Conservation (phyloP, 164 flowering plant genomes). For the Berberis thunbergii region DNA sequence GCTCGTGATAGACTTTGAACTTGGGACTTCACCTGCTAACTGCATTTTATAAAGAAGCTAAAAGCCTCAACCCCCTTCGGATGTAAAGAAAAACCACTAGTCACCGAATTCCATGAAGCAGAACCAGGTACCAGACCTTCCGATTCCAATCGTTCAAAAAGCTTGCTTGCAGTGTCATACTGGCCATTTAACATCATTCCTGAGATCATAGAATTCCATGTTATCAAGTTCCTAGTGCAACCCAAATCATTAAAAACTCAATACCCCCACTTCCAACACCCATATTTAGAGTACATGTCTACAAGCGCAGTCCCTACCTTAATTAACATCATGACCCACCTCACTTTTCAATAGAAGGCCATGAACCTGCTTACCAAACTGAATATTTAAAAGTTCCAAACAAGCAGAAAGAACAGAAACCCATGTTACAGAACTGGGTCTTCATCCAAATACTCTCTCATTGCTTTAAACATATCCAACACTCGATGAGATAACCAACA, state of each 20-base stretch:
- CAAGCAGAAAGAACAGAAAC: conserved; percentile 62
- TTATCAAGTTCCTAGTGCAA: conserved; percentile 33
- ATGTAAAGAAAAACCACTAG: conserved; percentile 44
- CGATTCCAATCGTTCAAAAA: conserved; percentile 37
- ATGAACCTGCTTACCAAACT: conserved; percentile 55
- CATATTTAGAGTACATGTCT: conserved; percentile 68
- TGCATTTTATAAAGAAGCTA: conserved; percentile 47
- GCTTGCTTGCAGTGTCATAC: conserved; percentile 38
- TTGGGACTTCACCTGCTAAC: conserved; percentile 29
- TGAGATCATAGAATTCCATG: conserved; percentile 73
- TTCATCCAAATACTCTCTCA: conserved; percentile 24
- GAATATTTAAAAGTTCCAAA: conserved; percentile 24
- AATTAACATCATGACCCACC: conserved; percentile 17
- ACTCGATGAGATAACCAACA: conserved; percentile 30
- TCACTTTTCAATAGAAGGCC: conserved; percentile 30
- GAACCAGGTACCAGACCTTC: conserved; percentile 58
- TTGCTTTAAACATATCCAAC: conserved; percentile 37
- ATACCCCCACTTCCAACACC: conserved; percentile 37
- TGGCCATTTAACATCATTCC: conserved; percentile 51
- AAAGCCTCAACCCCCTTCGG: conserved; percentile 42
- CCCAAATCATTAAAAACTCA: conserved; percentile 34
- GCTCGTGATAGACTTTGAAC: conserved; percentile 51
- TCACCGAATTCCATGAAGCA: conserved; percentile 68
- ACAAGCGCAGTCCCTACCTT: conserved; percentile 60
- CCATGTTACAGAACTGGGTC: conserved; percentile 45